Base-by-base conservation (phyloP, 495 filamentous ascomycete genomes). In the Aspergillus coremiiformis region DNA sequence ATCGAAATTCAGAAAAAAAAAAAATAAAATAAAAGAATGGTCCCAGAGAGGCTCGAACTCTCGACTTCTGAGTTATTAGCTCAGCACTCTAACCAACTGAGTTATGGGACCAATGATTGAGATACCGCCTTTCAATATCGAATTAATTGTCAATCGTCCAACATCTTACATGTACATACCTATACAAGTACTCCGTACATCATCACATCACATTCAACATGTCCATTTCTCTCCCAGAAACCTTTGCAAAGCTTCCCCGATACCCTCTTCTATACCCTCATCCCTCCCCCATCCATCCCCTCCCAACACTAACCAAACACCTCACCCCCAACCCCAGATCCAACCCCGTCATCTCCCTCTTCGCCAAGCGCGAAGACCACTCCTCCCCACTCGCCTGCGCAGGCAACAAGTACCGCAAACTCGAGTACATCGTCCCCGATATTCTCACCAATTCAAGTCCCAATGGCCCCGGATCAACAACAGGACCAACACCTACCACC, bases 341-440 rank as follows among this genome's bases (percentile, higher is more conserved):
- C 29, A 49, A 26, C 58, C 47, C 52, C 27, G 51, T 29, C n/a
- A 59, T 70, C 30, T 53, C 59, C 45, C 47, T 72, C 54, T 64
- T 60, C 59, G 55, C 59, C 49, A 71, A 71, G 54, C 57, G 68
- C n/a, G 70, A 73, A 60, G 70, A 73, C 63, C 67, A 69, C 19
- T 52, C 52, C 51, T 63, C 67, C 39, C 67, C 66, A 17, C 63
- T 73, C 42, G 63, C 67, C 45, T 63, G 61, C 42, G 47, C 68
- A 21, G 70, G 70, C 23, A 73, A 73, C 57, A 73, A 73, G 61
- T 70, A 71, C 57, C 68, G 70, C 42, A 73, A 73, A 54, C 60
- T 73, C 24, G 70, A 73, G 58, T 73, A 73, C 55, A 64, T 73
- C 22, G 53, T 71, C 12, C 68, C 68, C 0, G 67, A 73, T 35